Evolutionary conservation across 352 stramenopile genomes (phyloP), one percentile per base, ranked within the genome.

Genomic region (Achlya hypogyna): DNA sequence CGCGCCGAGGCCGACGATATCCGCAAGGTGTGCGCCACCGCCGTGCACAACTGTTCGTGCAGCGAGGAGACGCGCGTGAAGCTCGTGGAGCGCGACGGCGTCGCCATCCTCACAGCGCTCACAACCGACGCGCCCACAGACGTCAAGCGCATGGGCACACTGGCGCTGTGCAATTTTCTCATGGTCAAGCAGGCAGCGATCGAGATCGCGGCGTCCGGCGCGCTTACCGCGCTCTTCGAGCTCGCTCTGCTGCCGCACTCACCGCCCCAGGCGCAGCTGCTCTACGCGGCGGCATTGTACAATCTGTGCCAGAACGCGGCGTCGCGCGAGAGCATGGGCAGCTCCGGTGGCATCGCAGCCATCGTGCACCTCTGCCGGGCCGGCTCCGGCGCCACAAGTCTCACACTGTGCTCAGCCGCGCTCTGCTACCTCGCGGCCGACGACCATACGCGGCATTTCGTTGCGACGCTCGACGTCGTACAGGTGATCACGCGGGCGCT

Each of bases 81-180:
- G 53, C 72, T 91, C 18, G 84, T 90, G 0, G 84, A 91, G 58
- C 73, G 81, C 9, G 79, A 89, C 51, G 84, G 72, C 1, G 78
- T 93, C 5, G 77, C 56, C 2, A 73, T 78, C 16, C 63, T 91
- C 1, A 88, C 81, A 0, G 71, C 68, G 3, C 69, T 90, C 4
- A 88, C 81, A 0, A 53, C 74, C 6, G 52, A 70, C 28, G 71
- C 20, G 29, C 72, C 72, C 51, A 62, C 72, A 4, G 72, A 91
- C 12, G 77, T 75, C 16, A 85, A 86, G 62, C 83, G 87, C 56
- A 87, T 93, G 80, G 89, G 79, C 62, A 93, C 82, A 0, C 62
- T 93, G 4, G 78, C 84, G 6, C 51, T 93, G 9, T 93, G 82
- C 49, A 93, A 91, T 56, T 59, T 93, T 52, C 66, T 93, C 4